phyloP scores from a whole-genome alignment of 2,329 filamentous ascomycete genomes.

The Fusarium humuli region DNA sequence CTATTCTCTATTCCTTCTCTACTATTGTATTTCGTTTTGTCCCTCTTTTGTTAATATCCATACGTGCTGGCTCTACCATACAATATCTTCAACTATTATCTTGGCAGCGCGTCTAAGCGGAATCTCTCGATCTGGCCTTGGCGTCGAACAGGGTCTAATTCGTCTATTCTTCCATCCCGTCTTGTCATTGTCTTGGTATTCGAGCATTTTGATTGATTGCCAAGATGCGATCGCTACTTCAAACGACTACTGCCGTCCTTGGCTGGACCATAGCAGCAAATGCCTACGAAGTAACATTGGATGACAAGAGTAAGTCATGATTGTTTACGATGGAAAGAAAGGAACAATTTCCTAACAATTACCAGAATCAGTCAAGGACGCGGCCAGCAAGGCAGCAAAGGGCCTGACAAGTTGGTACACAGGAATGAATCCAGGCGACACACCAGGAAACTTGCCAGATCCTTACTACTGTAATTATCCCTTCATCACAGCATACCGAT shows the following conservation, averaged over 20 bases:
- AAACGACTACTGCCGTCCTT: conserved; percentile 24
- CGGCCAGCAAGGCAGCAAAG: conserved; percentile 60
- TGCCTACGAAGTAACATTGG: conserved; percentile 38
- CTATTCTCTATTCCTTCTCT: not conserved
- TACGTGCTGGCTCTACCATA: conserved; percentile 8
- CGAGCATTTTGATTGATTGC: conserved; percentile 10
- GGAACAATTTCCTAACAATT: not conserved
- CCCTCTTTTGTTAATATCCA: conserved; percentile 9
- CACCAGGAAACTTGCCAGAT: conserved; percentile 67
- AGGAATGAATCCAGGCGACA: conserved; percentile 69
- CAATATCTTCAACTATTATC: conserved; percentile 11
- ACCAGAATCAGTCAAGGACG: conserved; percentile 62
- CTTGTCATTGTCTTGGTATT: conserved; percentile 20
- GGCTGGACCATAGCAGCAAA: conserved; percentile 27
- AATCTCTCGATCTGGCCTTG: conserved; percentile 21
- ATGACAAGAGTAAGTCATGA: conserved; percentile 36
- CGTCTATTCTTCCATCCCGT: conserved; percentile 9
- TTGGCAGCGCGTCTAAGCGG: conserved; percentile 30
- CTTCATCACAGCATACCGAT: conserved; percentile 45
- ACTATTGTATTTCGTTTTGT: conserved; percentile 3
- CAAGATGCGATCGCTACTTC: conserved; percentile 39
- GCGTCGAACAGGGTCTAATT: conserved; percentile 12
- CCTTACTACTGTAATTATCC: conserved; percentile 72
- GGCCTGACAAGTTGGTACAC: conserved; percentile 64
- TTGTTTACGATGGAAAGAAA: not conserved